phyloP scores from a whole-genome alignment of 495 filamentous ascomycete species.

The Neurospora sp. region DNA sequence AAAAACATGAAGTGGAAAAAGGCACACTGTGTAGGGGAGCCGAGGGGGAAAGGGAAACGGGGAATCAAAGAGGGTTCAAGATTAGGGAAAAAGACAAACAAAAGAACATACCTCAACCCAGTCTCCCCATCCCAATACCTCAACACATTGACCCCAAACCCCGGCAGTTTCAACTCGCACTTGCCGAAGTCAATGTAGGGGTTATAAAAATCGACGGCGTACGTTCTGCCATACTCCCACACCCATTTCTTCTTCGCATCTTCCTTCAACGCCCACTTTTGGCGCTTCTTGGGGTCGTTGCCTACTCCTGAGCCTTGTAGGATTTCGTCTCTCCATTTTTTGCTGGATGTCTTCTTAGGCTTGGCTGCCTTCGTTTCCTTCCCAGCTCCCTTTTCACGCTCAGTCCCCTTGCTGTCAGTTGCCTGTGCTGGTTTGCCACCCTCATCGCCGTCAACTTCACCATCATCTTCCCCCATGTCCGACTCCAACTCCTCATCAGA shows the following conservation, averaged over 20 bases:
- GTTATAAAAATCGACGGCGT: slow-evolving; percentile 80
- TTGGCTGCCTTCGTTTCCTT: too few relatives aligned
- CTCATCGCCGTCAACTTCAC: too few relatives aligned
- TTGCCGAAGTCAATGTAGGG: slow-evolving; percentile 78
- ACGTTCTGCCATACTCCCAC: slow-evolving; percentile 44
- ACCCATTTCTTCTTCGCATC: slow-evolving; percentile 38
- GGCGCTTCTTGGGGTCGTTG: slow-evolving; percentile 39
- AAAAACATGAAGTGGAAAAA: too few relatives aligned
- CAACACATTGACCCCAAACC: slow-evolving; percentile 63
- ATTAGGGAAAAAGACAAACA: neutral
- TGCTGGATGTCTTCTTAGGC: too few relatives aligned
- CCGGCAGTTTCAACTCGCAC: slow-evolving; percentile 71
- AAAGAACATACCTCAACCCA: slow-evolving; percentile 30
- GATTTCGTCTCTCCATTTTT: neutral
- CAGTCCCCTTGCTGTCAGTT: too few relatives aligned
- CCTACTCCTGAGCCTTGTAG: neutral
- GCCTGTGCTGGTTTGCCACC: too few relatives aligned
- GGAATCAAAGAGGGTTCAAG: too few relatives aligned
- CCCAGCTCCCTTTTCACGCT: too few relatives aligned
- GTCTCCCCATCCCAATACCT: slow-evolving; percentile 71
- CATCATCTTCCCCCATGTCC: too few relatives aligned
- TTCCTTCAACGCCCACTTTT: slow-evolving; percentile 51
- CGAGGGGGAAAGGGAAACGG: too few relatives aligned
- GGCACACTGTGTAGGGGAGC: too few relatives aligned
- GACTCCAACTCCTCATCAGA: too few relatives aligned